Evolutionary conservation across 768 basidiomycete species (phyloP).

Genomic region (Pisolithus marmoratus): DNA sequence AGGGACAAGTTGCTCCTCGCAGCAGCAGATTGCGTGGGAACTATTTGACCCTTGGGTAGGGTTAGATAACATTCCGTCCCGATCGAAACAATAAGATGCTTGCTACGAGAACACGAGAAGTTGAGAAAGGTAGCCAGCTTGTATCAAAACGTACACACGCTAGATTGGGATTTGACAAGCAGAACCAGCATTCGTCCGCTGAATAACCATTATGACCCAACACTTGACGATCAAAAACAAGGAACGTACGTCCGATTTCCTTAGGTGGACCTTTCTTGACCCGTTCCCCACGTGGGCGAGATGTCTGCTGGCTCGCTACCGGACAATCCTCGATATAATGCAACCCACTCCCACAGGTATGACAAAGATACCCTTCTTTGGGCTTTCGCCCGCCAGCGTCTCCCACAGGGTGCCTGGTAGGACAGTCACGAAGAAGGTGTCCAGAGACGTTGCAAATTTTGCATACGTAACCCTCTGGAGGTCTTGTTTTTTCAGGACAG

Average conservation of each 20-base stretch:
- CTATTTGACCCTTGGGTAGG: constrained; percentile 92
- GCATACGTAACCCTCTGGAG: constrained; percentile 84
- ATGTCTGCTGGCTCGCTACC: constrained; percentile 48
- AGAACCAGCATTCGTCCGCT: constrained; percentile 99
- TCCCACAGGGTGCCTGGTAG: constrained; percentile 67
- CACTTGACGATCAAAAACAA: background rate
- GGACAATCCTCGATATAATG: constrained; percentile 90
- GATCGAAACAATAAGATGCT: constrained; percentile 93
- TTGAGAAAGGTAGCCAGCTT: background rate
- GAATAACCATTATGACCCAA: constrained; percentile 5
- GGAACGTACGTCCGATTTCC: constrained; percentile 76
- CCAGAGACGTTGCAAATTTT: constrained; percentile 81
- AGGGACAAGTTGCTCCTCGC: constrained; percentile 31
- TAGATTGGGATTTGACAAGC: constrained; percentile 88
- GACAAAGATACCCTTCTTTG: constrained; percentile 81
- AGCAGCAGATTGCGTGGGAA: constrained; percentile 64
- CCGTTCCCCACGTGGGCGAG: constrained; percentile 19
- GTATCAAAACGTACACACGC: constrained; percentile 47
- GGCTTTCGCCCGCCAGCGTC: constrained; percentile 84
- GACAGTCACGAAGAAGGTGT: constrained; percentile 87
- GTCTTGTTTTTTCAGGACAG: constrained; percentile 70
- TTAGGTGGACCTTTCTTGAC: constrained; percentile 50
- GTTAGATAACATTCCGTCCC: constrained; percentile 93
- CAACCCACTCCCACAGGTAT: constrained; percentile 81
- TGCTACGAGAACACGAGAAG: constrained; percentile 42